Evolutionary conservation across 805 yeast species (phyloP).

Genomic region (Yueomyces sinensis): DNA sequence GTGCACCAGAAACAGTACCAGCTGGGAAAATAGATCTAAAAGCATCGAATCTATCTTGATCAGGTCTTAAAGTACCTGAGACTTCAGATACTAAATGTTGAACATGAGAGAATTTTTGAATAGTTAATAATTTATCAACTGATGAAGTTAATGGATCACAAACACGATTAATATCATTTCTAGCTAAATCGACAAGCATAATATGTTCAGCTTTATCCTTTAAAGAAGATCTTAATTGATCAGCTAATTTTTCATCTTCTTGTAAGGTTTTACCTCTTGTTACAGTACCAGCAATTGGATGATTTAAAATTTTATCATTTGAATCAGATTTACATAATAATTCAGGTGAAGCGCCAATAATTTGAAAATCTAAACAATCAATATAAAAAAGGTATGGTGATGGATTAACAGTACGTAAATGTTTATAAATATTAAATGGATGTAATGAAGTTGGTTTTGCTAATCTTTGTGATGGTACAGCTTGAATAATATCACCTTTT

Average conservation of each 20-base stretch:
- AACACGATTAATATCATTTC: conserved; percentile 92
- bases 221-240: conserved; percentile 53
- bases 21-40: conserved; percentile 98
- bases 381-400: conserved; percentile 94
- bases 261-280: conserved; percentile 80
- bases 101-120: conserved; percentile 92
- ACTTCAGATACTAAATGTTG: conserved; percentile 95
- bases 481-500: conserved; percentile 92
- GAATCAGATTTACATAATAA: conserved; percentile 69
- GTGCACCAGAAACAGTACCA: conserved; percentile 98
- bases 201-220: conserved; percentile 98
- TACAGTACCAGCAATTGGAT: conserved; percentile 97
- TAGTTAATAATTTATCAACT: conserved; percentile 79
- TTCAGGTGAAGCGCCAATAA: conserved; percentile 97
- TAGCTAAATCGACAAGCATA: conserved; percentile 94
- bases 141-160: conserved; percentile 75
- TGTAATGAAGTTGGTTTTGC: conserved; percentile 90
- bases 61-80: conserved; percentile 76
- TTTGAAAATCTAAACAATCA: conserved; percentile 82
- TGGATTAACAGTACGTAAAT: conserved; percentile 90
- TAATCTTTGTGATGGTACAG: conserved; percentile 95
- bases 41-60: conserved; percentile 87
- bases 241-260: conserved; percentile 81
- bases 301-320: conserved; percentile 69
- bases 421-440: conserved; percentile 93